Percentiles rank a stretch among this genome's conserved stretches.
Evolutionary conservation across 805 yeast species (phyloP).

Genomic region (Candida rishiriensis): DNA sequence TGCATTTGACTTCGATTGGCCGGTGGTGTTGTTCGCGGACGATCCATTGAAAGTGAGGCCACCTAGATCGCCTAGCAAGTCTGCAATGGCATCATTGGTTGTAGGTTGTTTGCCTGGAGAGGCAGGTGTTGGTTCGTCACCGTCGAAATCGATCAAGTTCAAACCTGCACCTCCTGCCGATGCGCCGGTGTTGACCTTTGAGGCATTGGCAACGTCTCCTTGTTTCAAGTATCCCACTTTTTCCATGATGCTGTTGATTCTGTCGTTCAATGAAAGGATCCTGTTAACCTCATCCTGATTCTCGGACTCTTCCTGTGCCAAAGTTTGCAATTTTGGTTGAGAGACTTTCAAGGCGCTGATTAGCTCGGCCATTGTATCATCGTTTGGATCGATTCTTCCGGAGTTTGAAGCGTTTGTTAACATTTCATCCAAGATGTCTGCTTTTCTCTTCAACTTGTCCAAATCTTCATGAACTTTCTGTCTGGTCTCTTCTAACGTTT

Average conservation of each 20-base stretch:
- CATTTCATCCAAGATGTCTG: conserved; percentile 87
- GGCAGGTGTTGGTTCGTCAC: conserved; percentile 37
- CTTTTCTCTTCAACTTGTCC: conserved; percentile 77
- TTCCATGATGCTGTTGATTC: conserved; percentile 60
- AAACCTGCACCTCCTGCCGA: conserved; percentile 17
- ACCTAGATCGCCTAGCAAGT: conserved; percentile 68
- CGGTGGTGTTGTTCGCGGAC: conserved; percentile 2
- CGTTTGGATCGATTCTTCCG: conserved; percentile 36
- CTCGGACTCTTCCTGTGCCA: conserved; percentile 75
- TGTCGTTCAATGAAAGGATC: conserved; percentile 67
- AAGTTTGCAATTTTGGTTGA: conserved; percentile 80
- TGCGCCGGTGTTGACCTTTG: conserved; percentile 32
- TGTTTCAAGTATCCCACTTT: conserved; percentile 62
- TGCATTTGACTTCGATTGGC: conserved; percentile 6
- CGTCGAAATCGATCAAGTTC: conserved; percentile 72
- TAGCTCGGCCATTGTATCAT: conserved; percentile 77
- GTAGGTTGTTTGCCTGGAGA: conserved; percentile 15
- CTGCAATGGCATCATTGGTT: conserved; percentile 48
- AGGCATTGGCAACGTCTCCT: conserved; percentile 56
- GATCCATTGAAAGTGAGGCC: conserved; percentile 49
- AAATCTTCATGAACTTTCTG: conserved; percentile 81
- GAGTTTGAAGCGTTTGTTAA: conserved; percentile 45
- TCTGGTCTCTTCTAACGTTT: conserved; percentile 61
- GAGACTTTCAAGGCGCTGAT: conserved; percentile 75
- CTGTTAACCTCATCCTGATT: conserved; percentile 61